Base-by-base conservation (phyloP, 441 rosid species). In the Cnidoscolus chayamansa region DNA sequence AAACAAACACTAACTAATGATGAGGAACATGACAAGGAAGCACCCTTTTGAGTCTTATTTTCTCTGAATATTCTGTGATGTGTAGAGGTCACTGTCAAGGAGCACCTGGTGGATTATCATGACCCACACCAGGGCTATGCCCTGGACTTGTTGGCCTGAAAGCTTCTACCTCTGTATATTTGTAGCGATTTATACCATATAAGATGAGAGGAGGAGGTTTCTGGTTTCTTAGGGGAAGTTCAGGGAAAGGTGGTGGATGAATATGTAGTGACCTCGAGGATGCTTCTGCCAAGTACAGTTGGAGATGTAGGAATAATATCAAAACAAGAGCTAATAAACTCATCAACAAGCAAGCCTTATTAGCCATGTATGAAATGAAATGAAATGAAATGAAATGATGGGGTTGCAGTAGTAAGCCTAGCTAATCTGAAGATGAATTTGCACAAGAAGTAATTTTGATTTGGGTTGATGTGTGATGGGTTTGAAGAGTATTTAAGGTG, bases 101-200 rank as follows among this genome's bases (percentile, higher is more conserved):
- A 59, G 81, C 74, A 72, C 73, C 63, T 0, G 89, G 88, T 55
- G 91, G 88, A 6, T 68, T 25, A 0, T 58, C 13, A 74, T 84
- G 88, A 15, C 90, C 92, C 31, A 83, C 84, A 45, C 90, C 92
- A 37, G 87, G 90, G 77, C 92, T 88, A 37, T 82, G 90, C 16
- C 92, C 92, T 1, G 81, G 88, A 79, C 25, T 69, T 10, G 92
- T 88, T 20, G 92, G 92, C 64, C 88, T 78, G 73, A 56, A 88
- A n/a, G 89, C 89, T 13, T 78, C 77, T 2, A 72, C 11, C 59
- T 73, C 83, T 0, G 77, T 77, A 48, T 56, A 75, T 78, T 81
- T 83, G 78, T 79, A 77, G 32, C 80, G 80, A 71, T 86, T 81
- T 65, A 78, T 73, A 13, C 51, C 62, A 73, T 68, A 78, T 72